phyloP scores from a whole-genome alignment of 148 eudicot genomes.

The Rhododendron williamsianum region DNA sequence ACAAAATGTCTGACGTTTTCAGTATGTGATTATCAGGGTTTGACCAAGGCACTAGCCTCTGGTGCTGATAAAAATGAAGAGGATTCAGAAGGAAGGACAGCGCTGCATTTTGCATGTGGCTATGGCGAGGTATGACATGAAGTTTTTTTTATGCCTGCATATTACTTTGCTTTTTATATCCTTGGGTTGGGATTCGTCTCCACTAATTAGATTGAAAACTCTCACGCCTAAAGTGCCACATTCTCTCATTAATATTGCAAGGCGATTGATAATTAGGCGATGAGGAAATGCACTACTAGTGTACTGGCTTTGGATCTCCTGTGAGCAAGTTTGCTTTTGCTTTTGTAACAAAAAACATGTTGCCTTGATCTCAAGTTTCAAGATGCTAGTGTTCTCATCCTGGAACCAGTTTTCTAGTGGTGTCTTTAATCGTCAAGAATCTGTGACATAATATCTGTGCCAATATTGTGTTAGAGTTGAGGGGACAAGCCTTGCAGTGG shows the following conservation, averaged over 20 bases:
- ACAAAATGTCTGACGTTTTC: not conserved
- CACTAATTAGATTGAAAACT: not conserved
- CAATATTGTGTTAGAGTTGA: not conserved
- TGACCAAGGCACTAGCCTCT: constrained; percentile 66
- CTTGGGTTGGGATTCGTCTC: not conserved
- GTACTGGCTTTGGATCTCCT: constrained; percentile 1
- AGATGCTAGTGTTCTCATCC: not conserved
- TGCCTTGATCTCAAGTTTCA: not conserved
- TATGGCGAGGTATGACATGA: constrained; percentile 79
- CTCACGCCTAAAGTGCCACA: not conserved
- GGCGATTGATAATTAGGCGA: not conserved
- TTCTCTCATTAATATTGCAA: not conserved
- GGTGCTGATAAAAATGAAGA: constrained; percentile 92
- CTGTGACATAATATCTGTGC: not conserved
- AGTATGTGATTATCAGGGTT: constrained; percentile 35
- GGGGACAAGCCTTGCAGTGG: not conserved
- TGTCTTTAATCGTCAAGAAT: not conserved
- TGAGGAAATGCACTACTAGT: not conserved
- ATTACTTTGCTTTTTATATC: not conserved
- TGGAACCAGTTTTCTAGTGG: not conserved
- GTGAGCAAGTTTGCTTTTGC: not conserved
- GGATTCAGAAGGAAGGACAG: constrained; percentile 95
- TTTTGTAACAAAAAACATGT: not conserved
- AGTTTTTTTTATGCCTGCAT: not conserved
- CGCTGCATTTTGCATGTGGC: constrained; percentile 98